Evolutionary conservation across 352 stramenopile species (phyloP), one percentile per base, ranked within the genome.

Genomic region (Phytophthora macrochlamydospora): DNA sequence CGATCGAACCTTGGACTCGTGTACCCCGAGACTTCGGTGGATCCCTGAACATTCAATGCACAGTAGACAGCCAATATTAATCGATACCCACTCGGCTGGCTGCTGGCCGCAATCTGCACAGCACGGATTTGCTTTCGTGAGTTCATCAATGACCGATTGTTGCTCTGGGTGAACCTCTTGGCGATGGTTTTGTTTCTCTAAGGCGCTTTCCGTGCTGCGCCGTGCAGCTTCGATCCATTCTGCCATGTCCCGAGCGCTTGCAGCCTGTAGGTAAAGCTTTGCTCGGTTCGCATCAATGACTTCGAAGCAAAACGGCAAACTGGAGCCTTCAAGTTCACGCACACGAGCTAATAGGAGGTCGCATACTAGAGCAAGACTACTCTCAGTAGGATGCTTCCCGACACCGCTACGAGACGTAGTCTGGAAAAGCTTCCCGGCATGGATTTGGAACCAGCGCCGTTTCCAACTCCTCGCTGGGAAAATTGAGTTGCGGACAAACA

Each of bases 11-110:
- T 99, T 99, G 42, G 94, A 99, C 32, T 99, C 92, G 79, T 99
- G 97, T 2, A 98, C 94, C 49, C 97, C 97, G 14, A 99, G 83
- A 61, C 87, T 98, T 42, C 97, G 86, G 64, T 99, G 97, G 40
- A 99, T 98, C 13, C 95, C 97, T 40, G 90, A 98, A 70, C 97
- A 99, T 69, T 98, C 90, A 65, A 99, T 98, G 67, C 97, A 99
- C 37, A 99, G 71, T 28, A 99, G 78, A 50, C 97, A 92, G 11
- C 97, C 96, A 50, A 99, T 88, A 75, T 99, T 99, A 59, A 99
- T 91, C 32, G 91, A 98, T 35, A 98, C 95, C 97, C 97, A 99
- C 59, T 99, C 94, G 1, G 96, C 84, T 5, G 90, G 88, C 11
- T 76, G 71, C 40, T 88, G 80, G 51, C 83, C 79, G 59, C 89